A percentile compares a stretch with the other conserved stretches of the same genome.
Conservation (phyloP, 345 rosid species). For the Tarenaya hassleriana region DNA sequence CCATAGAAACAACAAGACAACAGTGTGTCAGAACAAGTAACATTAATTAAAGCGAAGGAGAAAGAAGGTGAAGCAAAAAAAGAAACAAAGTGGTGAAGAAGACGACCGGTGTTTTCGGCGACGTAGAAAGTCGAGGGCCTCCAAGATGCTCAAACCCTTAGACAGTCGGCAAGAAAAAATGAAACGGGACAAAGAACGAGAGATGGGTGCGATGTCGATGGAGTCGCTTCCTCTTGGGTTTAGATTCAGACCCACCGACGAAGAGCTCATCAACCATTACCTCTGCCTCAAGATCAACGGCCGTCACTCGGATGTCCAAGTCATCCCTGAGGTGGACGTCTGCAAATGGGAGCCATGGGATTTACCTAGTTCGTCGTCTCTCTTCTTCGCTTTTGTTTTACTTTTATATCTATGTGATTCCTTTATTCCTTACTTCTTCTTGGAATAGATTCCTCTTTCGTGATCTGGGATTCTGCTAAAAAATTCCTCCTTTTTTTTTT, state of each 20-base stretch:
- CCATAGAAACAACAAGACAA: too few relatives aligned
- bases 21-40: too few relatives aligned
- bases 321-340: slow-evolving; percentile 68
- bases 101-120: too few relatives aligned
- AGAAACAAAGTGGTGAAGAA: too few relatives aligned
- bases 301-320: slow-evolving; percentile 58
- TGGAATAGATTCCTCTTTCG: background rate
- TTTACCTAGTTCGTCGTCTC: slow-evolving; percentile 45
- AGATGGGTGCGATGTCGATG: slow-evolving; percentile 38
- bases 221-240: slow-evolving; percentile 60
- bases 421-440: slow-evolving; percentile 12
- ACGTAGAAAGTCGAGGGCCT: too few relatives aligned
- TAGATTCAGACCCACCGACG: slow-evolving; percentile 79
- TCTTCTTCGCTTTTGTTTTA: background rate
- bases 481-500: background rate
- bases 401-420: slow-evolving; percentile 7
- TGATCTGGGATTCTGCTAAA: background rate
- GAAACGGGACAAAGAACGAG: too few relatives aligned
- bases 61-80: too few relatives aligned
- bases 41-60: too few relatives aligned
- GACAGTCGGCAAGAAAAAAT: too few relatives aligned
- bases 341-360: slow-evolving; percentile 96
- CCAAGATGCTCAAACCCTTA: too few relatives aligned
- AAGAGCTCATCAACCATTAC: slow-evolving; percentile 77
- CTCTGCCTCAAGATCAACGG: slow-evolving; percentile 74